phyloP scores from a whole-genome alignment of 768 basidiomycete genomes.

The Russula olivacea region DNA sequence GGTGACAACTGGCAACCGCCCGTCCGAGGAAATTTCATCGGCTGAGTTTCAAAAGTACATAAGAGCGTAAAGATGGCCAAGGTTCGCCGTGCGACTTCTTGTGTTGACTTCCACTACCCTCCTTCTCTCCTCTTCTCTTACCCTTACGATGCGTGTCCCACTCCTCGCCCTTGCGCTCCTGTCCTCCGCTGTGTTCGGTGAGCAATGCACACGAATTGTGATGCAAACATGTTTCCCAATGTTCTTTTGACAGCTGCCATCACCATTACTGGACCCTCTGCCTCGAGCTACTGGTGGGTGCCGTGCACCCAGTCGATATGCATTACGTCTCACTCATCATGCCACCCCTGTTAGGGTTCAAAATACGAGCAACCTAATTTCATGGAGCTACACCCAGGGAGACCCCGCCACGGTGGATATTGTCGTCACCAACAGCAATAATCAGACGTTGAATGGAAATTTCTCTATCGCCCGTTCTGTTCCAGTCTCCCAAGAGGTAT shows the following conservation, averaged over 20 bases:
- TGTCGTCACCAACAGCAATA: slow-evolving; percentile 32
- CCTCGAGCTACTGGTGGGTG: slow-evolving; percentile 32
- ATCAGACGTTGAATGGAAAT: slow-evolving; percentile 33
- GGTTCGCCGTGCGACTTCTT: background rate
- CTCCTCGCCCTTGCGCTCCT: slow-evolving; percentile 29
- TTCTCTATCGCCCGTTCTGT: slow-evolving; percentile 35
- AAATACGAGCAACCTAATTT: slow-evolving; percentile 33
- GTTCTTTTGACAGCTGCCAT: slow-evolving; percentile 28
- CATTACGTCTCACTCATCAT: background rate
- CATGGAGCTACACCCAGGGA: slow-evolving; percentile 31
- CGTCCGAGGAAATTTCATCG: background rate
- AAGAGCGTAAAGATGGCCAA: background rate
- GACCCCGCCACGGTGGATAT: slow-evolving; percentile 35
- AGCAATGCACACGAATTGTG: background rate
- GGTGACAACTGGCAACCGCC: background rate
- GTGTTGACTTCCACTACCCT: slow-evolving; percentile 7
- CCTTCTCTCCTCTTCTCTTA: background rate
- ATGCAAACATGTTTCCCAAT: background rate
- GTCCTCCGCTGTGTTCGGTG: slow-evolving; percentile 28
- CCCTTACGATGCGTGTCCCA: slow-evolving; percentile 30
- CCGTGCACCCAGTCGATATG: background rate
- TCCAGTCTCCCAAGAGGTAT: slow-evolving; percentile 30
- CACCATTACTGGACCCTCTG: slow-evolving; percentile 31
- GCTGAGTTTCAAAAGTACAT: slow-evolving; percentile 21
- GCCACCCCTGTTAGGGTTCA: slow-evolving; percentile 32